These are phyloP conservation scores for Zymoseptoria tritici DNA, from an alignment of 2,329 filamentous ascomycete species.

Conservation along the genomic window DNA sequence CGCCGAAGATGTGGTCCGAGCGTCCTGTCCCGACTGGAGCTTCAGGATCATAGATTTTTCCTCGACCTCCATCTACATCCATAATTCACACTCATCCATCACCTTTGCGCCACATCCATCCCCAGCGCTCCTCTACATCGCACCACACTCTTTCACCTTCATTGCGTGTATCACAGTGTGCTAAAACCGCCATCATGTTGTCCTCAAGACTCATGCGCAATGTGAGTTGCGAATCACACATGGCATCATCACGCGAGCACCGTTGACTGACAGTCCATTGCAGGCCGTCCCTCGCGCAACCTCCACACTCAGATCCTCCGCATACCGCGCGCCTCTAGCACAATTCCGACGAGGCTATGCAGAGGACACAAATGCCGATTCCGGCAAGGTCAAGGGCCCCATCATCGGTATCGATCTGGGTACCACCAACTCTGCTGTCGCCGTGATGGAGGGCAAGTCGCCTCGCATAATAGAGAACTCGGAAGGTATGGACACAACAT, in stretches of 20 bases:
- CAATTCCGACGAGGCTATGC: conserved; percentile 69
- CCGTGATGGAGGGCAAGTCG: conserved; percentile 92
- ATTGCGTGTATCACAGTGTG: conserved; percentile 17
- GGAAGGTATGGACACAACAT: conserved; percentile 58
- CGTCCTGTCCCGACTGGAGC: background rate
- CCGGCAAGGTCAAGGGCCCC: conserved; percentile 80
- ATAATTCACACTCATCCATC: background rate
- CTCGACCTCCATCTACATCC: background rate
- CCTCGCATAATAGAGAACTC: conserved; percentile 97
- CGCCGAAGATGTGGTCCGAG: background rate
- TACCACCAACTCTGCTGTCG: conserved; percentile 96
- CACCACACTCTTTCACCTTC: conserved; percentile 7
- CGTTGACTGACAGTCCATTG: conserved; percentile 12
- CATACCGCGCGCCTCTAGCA: conserved; percentile 57
- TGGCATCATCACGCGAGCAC: conserved; percentile 24
- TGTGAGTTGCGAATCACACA: conserved; percentile 21
- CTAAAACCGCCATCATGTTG: conserved; percentile 26
- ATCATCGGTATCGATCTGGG: conserved; percentile 98
- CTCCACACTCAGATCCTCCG: conserved; percentile 30
- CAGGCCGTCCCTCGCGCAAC: conserved; percentile 30
- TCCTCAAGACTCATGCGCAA: conserved; percentile 30
- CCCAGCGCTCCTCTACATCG: conserved; percentile 4
- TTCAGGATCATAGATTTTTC: background rate
- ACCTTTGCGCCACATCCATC: conserved; percentile 1
- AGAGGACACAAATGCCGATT: conserved; percentile 41